These are phyloP conservation scores for Gossypium australe DNA, from an alignment of 345 rosid genomes.

Conservation along the genomic window DNA sequence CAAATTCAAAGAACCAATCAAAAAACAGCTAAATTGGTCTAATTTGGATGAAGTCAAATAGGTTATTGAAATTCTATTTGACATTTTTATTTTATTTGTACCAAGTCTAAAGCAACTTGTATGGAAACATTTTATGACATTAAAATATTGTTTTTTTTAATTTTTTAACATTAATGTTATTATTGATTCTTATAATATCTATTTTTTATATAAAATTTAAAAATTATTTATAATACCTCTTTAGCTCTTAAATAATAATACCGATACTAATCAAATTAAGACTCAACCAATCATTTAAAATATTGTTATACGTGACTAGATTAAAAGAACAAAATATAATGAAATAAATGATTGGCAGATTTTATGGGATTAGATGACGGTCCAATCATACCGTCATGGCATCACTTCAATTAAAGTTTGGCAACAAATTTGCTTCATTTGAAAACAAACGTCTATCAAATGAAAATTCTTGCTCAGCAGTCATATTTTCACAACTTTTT, in stretches of 20 bases:
- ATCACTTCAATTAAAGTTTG: background rate
- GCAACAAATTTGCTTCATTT: background rate
- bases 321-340: background rate
- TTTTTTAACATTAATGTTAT: too few species aligned
- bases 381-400: too few species aligned
- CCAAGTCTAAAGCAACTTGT: too few species aligned
- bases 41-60: background rate
- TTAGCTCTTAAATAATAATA: too few species aligned
- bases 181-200: too few species aligned
- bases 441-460: background rate
- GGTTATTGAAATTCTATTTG: too few species aligned
- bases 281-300: too few species aligned
- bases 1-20: background rate
- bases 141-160: too few species aligned
- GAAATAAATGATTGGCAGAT: background rate
- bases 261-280: fast-evolving
- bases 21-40: background rate
- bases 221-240: fast-evolving
- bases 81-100: too few species aligned
- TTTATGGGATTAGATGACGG: background rate
- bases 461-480: background rate
- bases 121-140: background rate
- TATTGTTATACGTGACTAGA: too few species aligned
- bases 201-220: too few species aligned
- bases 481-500: too few species aligned